These are phyloP conservation scores for Boletus subcaerulescens DNA, from an alignment of 768 basidiomycete genomes.

Conservation along the genomic window DNA sequence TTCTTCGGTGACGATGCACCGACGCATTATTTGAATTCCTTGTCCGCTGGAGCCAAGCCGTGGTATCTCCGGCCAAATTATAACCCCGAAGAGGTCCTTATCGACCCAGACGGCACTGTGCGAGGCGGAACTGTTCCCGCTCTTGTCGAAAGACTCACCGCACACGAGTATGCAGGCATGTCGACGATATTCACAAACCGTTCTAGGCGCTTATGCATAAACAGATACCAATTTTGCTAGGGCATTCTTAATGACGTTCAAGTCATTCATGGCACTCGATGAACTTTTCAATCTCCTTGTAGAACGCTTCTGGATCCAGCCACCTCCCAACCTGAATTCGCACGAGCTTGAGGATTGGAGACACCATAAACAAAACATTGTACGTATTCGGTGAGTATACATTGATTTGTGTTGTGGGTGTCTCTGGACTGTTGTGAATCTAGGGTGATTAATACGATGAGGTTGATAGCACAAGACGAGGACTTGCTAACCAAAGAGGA, in stretches of 20 bases:
- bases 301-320: slow-evolving; percentile 53
- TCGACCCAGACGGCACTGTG: slow-evolving; percentile 61
- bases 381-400: slow-evolving; percentile 52
- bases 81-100: slow-evolving; percentile 52
- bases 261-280: slow-evolving; percentile 57
- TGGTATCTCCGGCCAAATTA: slow-evolving; percentile 62
- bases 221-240: slow-evolving; percentile 55
- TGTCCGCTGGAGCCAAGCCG: slow-evolving; percentile 44
- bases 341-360: slow-evolving; percentile 54
- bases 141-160: slow-evolving; percentile 62
- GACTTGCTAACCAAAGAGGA: slow-evolving; percentile 56
- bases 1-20: slow-evolving; percentile 54
- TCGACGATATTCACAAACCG: not conserved
- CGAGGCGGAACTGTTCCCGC: slow-evolving; percentile 60
- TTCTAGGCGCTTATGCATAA: slow-evolving; percentile 1
- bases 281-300: slow-evolving; percentile 55
- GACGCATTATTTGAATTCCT: slow-evolving; percentile 37
- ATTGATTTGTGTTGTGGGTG: not conserved
- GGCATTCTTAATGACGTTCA: slow-evolving; percentile 69
- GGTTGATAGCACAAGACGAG: slow-evolving; percentile 56
- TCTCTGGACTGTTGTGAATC: not conserved
- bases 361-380: slow-evolving; percentile 53
- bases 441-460: slow-evolving; percentile 65
- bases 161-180: slow-evolving; percentile 59
- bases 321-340: slow-evolving; percentile 43